Base-by-base conservation (phyloP, 495 filamentous ascomycete genomes). In the Aspergillus sparsus region DNA sequence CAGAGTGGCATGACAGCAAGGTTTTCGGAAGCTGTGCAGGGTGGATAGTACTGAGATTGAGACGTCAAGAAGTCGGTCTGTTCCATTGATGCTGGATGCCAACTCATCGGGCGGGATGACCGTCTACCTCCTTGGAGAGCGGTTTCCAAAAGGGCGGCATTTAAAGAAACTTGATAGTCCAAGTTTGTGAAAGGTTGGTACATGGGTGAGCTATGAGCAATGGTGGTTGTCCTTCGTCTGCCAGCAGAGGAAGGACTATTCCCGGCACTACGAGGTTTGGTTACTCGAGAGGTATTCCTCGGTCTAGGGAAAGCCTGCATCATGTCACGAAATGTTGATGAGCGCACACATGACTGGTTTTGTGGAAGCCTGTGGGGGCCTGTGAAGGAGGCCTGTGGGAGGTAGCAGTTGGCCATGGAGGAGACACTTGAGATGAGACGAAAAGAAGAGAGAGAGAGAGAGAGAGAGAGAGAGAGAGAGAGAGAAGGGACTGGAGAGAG, bases 241-340 rank as follows among this genome's bases (percentile, higher is more conserved):
- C 76, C 74, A 60, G 81, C 73, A 61, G 80, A 75, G 33, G 86
- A 81, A 16, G 89, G 89, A 70, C 87, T 91, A 74, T 85, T 89
- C 70, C 81, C 86, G 51, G 85, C 84, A 73, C 87, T 89, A 32
- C 76, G 80, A 6, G 87, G 84, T 71, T 92, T 91, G 53, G 79
- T 77, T 52, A 91, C 76, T 61, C 87, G 79, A 68, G 61, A 59
- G 6, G 83, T 60, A 42, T 68, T 66, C 60, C 71, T 71, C 10
- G 73, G 65, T 36, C 64, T 69, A 46, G 72, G 71, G 53, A 78
- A 74, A 61, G 71, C 68, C 61, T 62, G 63, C 33, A 66, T 59
- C 67, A 73, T 64, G 57, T 77, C 70, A 52, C 67, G 71, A 55
- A 72, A 66, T 58, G 61, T 60, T 12, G 68, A 59, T 31, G 69